These are phyloP conservation scores for Selaginella moellendorffii DNA, from an alignment of 75 land plant species.

Conservation along the genomic window DNA sequence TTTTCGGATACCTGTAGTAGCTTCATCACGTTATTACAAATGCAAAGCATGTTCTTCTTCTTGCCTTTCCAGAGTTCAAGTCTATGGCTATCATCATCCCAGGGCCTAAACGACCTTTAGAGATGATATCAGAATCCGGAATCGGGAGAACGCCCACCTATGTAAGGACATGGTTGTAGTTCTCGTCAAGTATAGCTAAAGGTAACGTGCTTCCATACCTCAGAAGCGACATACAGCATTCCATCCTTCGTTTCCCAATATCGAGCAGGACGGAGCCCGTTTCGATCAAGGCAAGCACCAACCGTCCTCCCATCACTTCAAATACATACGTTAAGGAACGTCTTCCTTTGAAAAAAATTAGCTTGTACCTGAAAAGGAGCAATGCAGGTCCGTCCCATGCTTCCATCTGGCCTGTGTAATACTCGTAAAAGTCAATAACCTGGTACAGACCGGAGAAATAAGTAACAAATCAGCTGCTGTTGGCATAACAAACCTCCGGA, in stretches of 20 bases:
- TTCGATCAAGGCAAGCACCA: slow-evolving; percentile 93
- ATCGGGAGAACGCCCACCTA: slow-evolving; percentile 95
- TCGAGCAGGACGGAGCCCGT: slow-evolving; percentile 98
- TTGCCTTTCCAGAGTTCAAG: slow-evolving; percentile 76
- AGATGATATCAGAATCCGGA: slow-evolving; percentile 62
- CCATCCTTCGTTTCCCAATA: slow-evolving; percentile 89
- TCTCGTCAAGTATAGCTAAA: not conserved
- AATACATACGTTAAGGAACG: too few species aligned
- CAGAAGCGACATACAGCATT: slow-evolving; percentile 90
- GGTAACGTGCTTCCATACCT: slow-evolving; percentile 43
- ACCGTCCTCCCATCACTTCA: slow-evolving; percentile 89
- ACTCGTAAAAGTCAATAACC: slow-evolving; percentile 92
- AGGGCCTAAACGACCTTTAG: slow-evolving; percentile 95
- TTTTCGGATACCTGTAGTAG: slow-evolving; percentile 75
- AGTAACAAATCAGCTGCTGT: too few species aligned
- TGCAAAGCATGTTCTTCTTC: not conserved
- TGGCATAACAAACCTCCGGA: slow-evolving; percentile 87
- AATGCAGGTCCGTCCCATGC: slow-evolving; percentile 99
- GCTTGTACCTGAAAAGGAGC: slow-evolving; percentile 61
- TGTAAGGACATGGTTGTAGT: too few species aligned
- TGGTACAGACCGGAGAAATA: slow-evolving; percentile 13
- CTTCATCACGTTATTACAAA: not conserved
- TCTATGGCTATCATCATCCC: slow-evolving; percentile 98
- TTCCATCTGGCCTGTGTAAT: slow-evolving; percentile 98
- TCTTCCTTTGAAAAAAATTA: too few species aligned